A percentile compares a stretch with the other conserved stretches of the same genome.
Conservation (phyloP, 1,139 yeast genomes). For the Lodderomyces beijingensis region DNA sequence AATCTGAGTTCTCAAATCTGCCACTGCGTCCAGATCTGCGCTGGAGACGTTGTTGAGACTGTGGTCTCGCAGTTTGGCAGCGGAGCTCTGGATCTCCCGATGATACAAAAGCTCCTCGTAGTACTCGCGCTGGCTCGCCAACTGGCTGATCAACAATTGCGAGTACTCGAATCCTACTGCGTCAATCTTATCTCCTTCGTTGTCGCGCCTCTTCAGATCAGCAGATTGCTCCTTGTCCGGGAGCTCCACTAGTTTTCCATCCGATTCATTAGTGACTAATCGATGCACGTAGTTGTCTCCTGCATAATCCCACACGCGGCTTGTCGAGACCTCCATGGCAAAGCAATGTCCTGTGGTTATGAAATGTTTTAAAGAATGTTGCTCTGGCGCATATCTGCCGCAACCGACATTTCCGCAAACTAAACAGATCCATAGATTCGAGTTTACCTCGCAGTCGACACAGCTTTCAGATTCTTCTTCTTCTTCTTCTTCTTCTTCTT, state of each 20-base stretch:
- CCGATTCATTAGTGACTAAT: slow-evolving; percentile 75
- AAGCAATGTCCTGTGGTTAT: slow-evolving; percentile 79
- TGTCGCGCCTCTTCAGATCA: slow-evolving; percentile 16
- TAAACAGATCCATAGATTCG: slow-evolving; percentile 42
- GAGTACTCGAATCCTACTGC: slow-evolving; percentile 75
- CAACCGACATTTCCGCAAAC: slow-evolving; percentile 48
- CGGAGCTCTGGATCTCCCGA: background rate
- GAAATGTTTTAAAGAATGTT: slow-evolving; percentile 84
- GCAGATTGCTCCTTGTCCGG: slow-evolving; percentile 28
- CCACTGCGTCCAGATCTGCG: slow-evolving; percentile 5
- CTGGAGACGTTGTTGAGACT: background rate
- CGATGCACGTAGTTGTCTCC: slow-evolving; percentile 91
- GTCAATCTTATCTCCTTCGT: slow-evolving; percentile 33
- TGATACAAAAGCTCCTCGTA: slow-evolving; percentile 58
- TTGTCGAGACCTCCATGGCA: slow-evolving; percentile 83
- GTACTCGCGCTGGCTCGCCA: slow-evolving; percentile 86
- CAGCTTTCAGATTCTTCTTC: slow-evolving; percentile 24
- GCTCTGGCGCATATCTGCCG: slow-evolving; percentile 66
- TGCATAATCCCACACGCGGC: slow-evolving; percentile 94
- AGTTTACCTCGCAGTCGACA: slow-evolving; percentile 28
- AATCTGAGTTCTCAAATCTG: slow-evolving; percentile 33
- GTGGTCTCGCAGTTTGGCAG: slow-evolving; percentile 2
- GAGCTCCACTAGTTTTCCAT: slow-evolving; percentile 79
- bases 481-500: background rate
- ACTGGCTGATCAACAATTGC: slow-evolving; percentile 69